Evolutionary conservation across 208 protist species (phyloP).

Genomic region (Lotmaria passim): DNA sequence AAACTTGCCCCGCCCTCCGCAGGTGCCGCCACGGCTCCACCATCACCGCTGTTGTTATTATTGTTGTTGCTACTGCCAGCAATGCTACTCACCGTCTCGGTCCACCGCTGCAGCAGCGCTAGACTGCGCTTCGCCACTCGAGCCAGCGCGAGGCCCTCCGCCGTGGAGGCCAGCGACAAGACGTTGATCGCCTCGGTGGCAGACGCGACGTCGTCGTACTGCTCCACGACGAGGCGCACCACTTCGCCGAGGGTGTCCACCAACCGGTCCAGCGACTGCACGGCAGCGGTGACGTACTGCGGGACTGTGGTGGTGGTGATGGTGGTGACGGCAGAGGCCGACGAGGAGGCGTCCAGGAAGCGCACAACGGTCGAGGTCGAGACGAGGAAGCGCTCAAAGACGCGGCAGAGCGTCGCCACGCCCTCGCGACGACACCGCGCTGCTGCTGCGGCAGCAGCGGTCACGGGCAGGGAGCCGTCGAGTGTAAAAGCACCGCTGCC

Average conservation of each 20-base stretch:
- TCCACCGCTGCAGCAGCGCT: slow-evolving; percentile 53
- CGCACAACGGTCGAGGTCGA: slow-evolving; percentile 37
- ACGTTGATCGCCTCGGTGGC: slow-evolving; percentile 49
- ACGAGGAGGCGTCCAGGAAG: slow-evolving; percentile 5
- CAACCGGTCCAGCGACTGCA: slow-evolving; percentile 51
- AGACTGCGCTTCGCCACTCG: slow-evolving; percentile 51
- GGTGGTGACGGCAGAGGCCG: neutral
- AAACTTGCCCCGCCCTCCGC: no score
- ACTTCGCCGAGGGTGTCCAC: slow-evolving; percentile 47
- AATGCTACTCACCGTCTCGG: slow-evolving; percentile 9
- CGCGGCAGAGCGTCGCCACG: slow-evolving; percentile 38
- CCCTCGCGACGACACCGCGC: slow-evolving; percentile 37
- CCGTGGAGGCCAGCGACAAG: slow-evolving; percentile 46
- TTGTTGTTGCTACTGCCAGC: neutral
- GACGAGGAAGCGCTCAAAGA: slow-evolving; percentile 37
- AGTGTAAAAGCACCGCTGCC: neutral
- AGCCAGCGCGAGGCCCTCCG: slow-evolving; percentile 42
- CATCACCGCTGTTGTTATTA: neutral
- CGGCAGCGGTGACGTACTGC: slow-evolving; percentile 32
- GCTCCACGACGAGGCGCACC: slow-evolving; percentile 42
- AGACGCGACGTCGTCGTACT: slow-evolving; percentile 36
- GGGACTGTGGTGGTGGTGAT: slow-evolving; percentile 10
- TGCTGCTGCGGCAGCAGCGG: neutral
- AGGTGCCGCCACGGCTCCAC: neutral
- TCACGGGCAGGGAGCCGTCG: slow-evolving; percentile 8